These are phyloP conservation scores for Balansia obtecta DNA, from an alignment of 2,329 filamentous ascomycete genomes.

Conservation along the genomic window DNA sequence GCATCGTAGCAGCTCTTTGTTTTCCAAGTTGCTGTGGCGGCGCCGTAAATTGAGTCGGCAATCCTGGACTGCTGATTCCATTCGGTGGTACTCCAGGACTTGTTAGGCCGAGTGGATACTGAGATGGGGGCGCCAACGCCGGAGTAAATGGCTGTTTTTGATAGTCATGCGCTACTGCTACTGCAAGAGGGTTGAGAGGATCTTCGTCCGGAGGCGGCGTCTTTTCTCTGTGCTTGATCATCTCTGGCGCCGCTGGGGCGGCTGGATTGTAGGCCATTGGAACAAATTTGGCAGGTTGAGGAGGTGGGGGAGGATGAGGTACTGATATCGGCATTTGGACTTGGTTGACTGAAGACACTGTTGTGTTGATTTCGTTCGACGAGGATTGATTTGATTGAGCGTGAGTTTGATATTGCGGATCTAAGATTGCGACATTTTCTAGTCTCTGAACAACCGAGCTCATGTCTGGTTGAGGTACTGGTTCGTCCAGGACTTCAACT, in stretches of 20 bases:
- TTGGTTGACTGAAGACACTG: not conserved
- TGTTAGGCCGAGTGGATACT: constrained; percentile 28
- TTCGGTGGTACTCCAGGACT: constrained; percentile 23
- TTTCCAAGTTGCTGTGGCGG: constrained; percentile 30
- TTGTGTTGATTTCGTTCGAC: constrained; percentile 10
- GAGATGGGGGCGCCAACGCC: constrained; percentile 34
- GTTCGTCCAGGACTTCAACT: constrained; percentile 53
- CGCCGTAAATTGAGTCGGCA: constrained; percentile 29
- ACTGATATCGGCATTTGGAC: constrained; percentile 10
- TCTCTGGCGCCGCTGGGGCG: constrained; percentile 61
- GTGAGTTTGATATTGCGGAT: constrained; percentile 32
- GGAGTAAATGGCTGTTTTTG: constrained; percentile 40
- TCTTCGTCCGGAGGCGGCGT: constrained; percentile 63
- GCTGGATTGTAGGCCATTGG: constrained; percentile 71
- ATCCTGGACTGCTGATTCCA: not conserved
- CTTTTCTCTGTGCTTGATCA: constrained; percentile 62
- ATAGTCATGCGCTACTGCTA: constrained; percentile 45
- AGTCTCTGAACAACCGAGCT: constrained; percentile 63
- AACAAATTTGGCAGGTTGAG: constrained; percentile 33
- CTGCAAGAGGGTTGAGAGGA: constrained; percentile 43
- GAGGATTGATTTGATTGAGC: constrained; percentile 9
- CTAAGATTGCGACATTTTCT: constrained; percentile 56
- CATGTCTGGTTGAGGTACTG: constrained; percentile 40
- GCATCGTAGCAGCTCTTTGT: constrained; percentile 38
- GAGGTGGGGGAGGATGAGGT: constrained; percentile 12